Percentiles rank a stretch among this genome's conserved stretches.
Evolutionary conservation across 352 stramenopile genomes (phyloP).

Genomic region (Thraustochytrium striatum): DNA sequence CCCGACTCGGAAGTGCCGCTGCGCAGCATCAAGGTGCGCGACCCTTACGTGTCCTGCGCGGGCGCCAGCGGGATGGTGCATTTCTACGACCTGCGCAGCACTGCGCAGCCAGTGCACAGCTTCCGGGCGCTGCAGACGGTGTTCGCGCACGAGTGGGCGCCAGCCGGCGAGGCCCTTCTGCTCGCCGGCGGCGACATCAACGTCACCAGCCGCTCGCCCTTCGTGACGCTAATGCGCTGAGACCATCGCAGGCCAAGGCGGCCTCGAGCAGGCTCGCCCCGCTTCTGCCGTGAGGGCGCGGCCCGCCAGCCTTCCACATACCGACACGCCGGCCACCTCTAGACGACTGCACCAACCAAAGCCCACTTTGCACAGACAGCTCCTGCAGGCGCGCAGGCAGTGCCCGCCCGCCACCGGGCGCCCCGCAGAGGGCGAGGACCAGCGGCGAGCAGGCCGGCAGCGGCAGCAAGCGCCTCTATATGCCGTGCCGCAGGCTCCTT

Average conservation of each 20-base stretch:
- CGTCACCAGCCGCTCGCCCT: not conserved
- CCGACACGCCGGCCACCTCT: too few species aligned
- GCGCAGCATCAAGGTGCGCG: not conserved
- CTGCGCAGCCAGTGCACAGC: not conserved
- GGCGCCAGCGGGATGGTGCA: not conserved
- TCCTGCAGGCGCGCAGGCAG: too few species aligned
- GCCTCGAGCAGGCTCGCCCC: not conserved
- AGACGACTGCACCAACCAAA: not conserved
- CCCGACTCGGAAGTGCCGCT: not conserved
- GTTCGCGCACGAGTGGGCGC: conserved; percentile 24
- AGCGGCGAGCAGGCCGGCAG: too few species aligned
- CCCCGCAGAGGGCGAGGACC: too few species aligned
- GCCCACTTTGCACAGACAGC: not conserved
- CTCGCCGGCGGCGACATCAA: conserved; percentile 8
- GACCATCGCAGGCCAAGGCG: not conserved
- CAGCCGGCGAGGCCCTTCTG: not conserved
- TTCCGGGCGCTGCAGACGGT: not conserved
- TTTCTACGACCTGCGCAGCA: conserved; percentile 1
- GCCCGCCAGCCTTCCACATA: not conserved
- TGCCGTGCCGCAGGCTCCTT: too few species aligned
- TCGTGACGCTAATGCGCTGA: not conserved
- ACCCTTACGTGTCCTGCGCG: conserved; percentile 3
- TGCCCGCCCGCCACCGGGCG: too few species aligned
- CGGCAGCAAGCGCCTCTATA: too few species aligned
- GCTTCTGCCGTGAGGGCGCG: not conserved